Evolutionary conservation across 768 basidiomycete genomes (phyloP), one percentile per base, ranked within the genome.

Genomic region (Tricholoma hemisulphureum): DNA sequence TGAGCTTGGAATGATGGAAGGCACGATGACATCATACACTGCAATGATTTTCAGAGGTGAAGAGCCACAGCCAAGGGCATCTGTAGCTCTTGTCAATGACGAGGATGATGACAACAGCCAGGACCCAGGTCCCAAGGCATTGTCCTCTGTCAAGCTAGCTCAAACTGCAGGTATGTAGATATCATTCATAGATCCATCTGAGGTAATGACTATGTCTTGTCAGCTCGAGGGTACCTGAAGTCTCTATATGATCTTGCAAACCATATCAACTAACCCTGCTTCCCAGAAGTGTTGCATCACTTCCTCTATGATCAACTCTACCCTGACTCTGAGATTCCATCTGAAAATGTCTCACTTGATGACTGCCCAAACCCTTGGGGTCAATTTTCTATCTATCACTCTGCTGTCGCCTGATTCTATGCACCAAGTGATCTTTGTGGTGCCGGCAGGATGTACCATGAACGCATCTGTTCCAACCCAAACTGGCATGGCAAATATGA

Each of bases 101-200:
- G 49, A 55, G 2, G 29, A 51, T 13, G 58, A 59, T 45, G 37
- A 51, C 13, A 37, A 45, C 9, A 52, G 52, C 5, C 43, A 21
- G 13, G 32, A 9, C 20, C 13, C 29, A 11, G 58, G 48, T 8
- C 34, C 53, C 11, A 46, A 34, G 8, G 53, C 34, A 16, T n/a
- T 55, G 13, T 53, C 48, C 13, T 23, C 28, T 6, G 46, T 58
- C 11, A 37, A 49, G n/a, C 49, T 59, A 11, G 58, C 58, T 10
- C 21, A 14, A 1, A 50, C 45, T 23, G n/a, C 37, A 11, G 32
- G 58, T 58, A 48, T 11, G 31, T 48, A 20, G 26, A 13, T 53
- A 20, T 29, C 14, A 8, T 29, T 46, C 5, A 13, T 24, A 31
- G 29, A 31, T 31, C 29, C 29, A 31, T 31, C 29, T 31, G 29